Percentiles rank a stretch among this genome's conserved stretches.
phyloP scores from a whole-genome alignment of 164 flowering plant species.

The Sedum album region DNA sequence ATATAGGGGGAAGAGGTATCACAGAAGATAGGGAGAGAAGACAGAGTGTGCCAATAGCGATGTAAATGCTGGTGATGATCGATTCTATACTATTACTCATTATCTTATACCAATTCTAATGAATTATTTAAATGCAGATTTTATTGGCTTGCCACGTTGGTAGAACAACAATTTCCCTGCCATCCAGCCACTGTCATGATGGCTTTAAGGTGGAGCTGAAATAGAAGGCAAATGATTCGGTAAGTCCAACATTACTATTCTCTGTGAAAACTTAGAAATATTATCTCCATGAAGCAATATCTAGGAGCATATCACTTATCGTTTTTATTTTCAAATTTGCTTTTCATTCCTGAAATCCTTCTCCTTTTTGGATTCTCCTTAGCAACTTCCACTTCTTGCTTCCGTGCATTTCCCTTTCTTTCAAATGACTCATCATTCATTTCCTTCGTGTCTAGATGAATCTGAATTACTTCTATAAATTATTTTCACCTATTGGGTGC shows the following conservation, averaged over 20 bases:
- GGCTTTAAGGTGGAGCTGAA: neutral
- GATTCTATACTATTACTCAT: neutral
- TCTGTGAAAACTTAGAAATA: neutral
- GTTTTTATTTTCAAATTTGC: neutral
- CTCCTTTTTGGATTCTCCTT: constrained; percentile 2
- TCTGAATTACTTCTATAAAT: neutral
- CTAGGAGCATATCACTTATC: neutral
- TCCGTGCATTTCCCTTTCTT: neutral
- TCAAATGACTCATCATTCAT: neutral
- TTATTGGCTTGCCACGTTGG: neutral
- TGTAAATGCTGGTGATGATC: neutral
- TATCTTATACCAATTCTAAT: neutral
- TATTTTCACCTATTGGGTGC: neutral
- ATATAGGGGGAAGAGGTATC: neutral
- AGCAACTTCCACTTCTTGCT: neutral
- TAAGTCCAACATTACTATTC: neutral
- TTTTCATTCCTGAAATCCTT: neutral
- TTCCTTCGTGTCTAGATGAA: neutral
- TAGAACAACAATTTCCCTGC: neutral
- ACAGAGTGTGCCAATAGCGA: neutral
- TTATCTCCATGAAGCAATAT: neutral
- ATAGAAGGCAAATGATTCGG: neutral
- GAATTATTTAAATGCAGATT: neutral
- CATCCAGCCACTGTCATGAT: neutral
- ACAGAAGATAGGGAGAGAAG: neutral